Evolutionary conservation across 2,329 filamentous ascomycete genomes (phyloP).

Genomic region (Rutstroemia sydowiana): DNA sequence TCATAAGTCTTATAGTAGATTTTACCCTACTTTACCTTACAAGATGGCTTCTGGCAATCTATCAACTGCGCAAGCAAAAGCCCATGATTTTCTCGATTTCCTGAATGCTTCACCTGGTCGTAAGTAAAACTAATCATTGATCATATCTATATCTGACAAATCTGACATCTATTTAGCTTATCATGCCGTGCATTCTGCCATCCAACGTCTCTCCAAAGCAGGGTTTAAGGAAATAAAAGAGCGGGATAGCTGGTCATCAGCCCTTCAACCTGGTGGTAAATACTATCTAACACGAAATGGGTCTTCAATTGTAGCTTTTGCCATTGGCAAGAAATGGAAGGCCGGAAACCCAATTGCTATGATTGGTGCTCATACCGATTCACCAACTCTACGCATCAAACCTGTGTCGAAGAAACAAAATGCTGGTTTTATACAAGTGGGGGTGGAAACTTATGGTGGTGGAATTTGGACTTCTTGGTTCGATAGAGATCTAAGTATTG

Average conservation of each 20-base stretch:
- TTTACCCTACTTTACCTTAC: conserved; percentile 2
- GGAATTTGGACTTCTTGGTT: conserved; percentile 99
- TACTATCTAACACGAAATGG: conserved; percentile 94
- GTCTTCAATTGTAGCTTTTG: conserved; percentile 88
- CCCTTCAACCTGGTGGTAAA: conserved; percentile 78
- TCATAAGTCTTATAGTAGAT: background rate
- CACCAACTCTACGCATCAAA: conserved; percentile 84
- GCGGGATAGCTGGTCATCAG: conserved; percentile 78
- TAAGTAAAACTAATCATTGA: conserved; percentile 39
- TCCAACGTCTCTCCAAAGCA: conserved; percentile 67
- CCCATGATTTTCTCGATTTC: conserved; percentile 76
- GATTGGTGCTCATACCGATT: conserved; percentile 95
- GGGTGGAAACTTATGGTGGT: conserved; percentile 93
- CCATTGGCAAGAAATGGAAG: conserved; percentile 83
- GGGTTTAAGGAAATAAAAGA: conserved; percentile 88
- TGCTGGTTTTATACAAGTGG: conserved; percentile 86
- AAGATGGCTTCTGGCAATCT: conserved; percentile 22
- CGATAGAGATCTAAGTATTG: conserved; percentile 85
- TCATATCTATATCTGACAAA: background rate
- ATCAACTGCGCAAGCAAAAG: conserved; percentile 26
- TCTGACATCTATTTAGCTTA: conserved; percentile 39
- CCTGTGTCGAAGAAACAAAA: conserved; percentile 84
- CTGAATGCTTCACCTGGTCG: conserved; percentile 92
- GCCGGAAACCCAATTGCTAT: conserved; percentile 87
- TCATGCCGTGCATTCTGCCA: conserved; percentile 80